Percentiles rank a stretch among this genome's conserved stretches.
Conservation (phyloP, 1,284 basidiomycete species). For the Puccinia polysora region DNA sequence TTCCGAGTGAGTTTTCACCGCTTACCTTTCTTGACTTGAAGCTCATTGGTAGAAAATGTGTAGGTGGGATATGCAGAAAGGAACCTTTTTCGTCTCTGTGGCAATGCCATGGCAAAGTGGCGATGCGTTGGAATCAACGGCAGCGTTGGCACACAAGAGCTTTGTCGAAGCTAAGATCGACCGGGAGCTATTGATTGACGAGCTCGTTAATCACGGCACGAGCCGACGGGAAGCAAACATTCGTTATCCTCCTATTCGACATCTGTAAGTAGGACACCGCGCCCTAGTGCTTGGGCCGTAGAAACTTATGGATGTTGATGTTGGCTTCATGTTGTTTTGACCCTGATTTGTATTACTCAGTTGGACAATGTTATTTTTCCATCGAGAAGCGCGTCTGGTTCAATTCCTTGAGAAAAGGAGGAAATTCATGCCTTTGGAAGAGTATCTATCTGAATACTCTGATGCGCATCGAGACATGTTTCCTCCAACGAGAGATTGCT, state of each 20-base stretch:
- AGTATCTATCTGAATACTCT: constrained; percentile 23
- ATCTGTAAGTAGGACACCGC: constrained; percentile 19
- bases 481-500: constrained; percentile 19
- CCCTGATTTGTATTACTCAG: no score
- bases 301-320: no score
- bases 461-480: constrained; percentile 28
- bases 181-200: constrained; percentile 14
- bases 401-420: constrained; percentile 40
- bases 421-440: constrained; percentile 37
- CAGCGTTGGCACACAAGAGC: constrained; percentile 27
- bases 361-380: constrained; percentile 41
- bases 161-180: constrained; percentile 18
- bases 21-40: background rate
- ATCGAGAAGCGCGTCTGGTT: constrained; percentile 25
- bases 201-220: constrained; percentile 12
- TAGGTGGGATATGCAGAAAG: constrained; percentile 39
- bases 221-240: constrained; percentile 15
- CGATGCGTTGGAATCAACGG: constrained; percentile 31
- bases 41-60: background rate
- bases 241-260: constrained; percentile 33
- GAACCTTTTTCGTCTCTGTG: constrained; percentile 33
- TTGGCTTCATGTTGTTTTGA: no score
- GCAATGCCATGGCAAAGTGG: constrained; percentile 43
- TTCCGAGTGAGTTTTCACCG: constrained; percentile 23
- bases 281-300: background rate